Conservation (phyloP, 495 filamentous ascomycete species). For the Podospora fimiseda region DNA sequence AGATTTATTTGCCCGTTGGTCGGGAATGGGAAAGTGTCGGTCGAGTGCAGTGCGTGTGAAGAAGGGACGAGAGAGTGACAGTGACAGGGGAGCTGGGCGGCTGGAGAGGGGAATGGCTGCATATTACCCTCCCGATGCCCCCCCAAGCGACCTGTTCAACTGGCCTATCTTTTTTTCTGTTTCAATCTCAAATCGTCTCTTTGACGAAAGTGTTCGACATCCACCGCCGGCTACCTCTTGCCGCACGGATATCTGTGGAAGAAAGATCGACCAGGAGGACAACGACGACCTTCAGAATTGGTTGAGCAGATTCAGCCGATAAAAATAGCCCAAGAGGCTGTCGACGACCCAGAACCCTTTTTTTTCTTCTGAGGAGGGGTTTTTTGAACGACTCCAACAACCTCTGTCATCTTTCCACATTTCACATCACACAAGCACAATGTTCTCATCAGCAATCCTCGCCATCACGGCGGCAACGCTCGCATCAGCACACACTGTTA, state of each 20-base stretch:
- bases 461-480: conserved; percentile 44
- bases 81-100: conserved; percentile 24
- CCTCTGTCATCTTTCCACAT: conserved; percentile 4
- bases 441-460: conserved; percentile 47
- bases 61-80: conserved; percentile 8
- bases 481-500: conserved; percentile 73
- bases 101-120: conserved; percentile 21
- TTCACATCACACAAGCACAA: conserved; percentile 17
- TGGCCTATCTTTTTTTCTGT: conserved; percentile 7
- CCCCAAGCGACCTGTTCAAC: conserved; percentile 3
- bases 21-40: conserved; percentile 12
- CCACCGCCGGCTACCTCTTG: no score
- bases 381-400: background rate
- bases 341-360: background rate
- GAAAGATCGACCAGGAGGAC: no score
- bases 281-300: no score
- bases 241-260: no score
- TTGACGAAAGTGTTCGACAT: no score
- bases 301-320: conserved; percentile 1
- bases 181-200: background rate
- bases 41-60: no score
- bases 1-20: conserved; percentile 19
- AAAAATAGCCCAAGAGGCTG: background rate
- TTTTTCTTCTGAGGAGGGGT: background rate
- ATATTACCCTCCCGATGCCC: conserved; percentile 25